phyloP scores from a whole-genome alignment of 2,329 filamentous ascomycete species.

The Fusarium denticulatum region DNA sequence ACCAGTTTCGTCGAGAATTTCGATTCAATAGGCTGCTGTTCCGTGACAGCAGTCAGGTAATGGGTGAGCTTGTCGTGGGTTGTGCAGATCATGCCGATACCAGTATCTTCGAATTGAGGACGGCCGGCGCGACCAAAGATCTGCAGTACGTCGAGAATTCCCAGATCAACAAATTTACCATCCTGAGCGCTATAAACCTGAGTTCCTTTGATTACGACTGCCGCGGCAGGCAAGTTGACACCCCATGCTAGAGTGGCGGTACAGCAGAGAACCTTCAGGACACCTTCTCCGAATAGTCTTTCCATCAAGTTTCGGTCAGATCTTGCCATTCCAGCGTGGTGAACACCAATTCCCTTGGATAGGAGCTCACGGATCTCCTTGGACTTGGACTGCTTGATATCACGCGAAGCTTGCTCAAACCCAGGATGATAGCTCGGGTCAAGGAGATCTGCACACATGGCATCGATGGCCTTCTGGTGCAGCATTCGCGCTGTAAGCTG shows the following conservation, averaged over 20 bases:
- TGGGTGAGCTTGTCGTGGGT: constrained; percentile 93
- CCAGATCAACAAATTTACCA: constrained; percentile 94
- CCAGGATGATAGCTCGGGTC: constrained; percentile 81
- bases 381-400: constrained; percentile 87
- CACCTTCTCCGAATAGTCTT: constrained; percentile 86
- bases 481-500: constrained; percentile 87
- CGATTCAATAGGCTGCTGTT: constrained; percentile 98
- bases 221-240: constrained; percentile 96
- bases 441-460: constrained; percentile 82
- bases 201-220: constrained; percentile 97
- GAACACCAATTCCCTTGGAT: constrained; percentile 90
- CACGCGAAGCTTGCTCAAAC: constrained; percentile 81
- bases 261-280: constrained; percentile 98
- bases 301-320: constrained; percentile 97
- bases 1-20: constrained; percentile 92
- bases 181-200: constrained; percentile 97
- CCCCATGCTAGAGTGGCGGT: constrained; percentile 98
- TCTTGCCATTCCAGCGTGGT: constrained; percentile 96
- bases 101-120: constrained; percentile 96
- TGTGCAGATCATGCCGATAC: constrained; percentile 98
- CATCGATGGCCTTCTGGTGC: constrained; percentile 84
- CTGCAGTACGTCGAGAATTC: constrained; percentile 95
- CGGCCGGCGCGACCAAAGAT: constrained; percentile 98
- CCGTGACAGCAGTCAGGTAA: constrained; percentile 91
- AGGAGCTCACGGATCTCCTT: constrained; percentile 89